Evolutionary conservation across 768 basidiomycete species (phyloP).

Genomic region (Neoboletus subvelutipes): DNA sequence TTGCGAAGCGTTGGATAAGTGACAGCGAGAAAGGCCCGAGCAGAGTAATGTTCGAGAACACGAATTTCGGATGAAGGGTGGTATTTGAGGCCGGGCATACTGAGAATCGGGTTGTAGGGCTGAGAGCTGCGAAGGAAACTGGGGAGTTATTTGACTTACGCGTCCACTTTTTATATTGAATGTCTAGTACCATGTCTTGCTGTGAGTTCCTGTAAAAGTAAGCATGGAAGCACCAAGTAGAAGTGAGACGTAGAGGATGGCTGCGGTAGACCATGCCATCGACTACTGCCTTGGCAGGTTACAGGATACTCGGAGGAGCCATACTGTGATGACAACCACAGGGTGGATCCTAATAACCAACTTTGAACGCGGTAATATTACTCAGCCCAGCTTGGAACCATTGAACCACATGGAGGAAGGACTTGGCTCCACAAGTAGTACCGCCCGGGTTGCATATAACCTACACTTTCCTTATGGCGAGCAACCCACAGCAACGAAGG

Average conservation of each 20-base stretch:
- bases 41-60: constrained; percentile 40
- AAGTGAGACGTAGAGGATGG: constrained; percentile 10
- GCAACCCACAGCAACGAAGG: neutral
- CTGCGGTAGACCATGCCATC: constrained; percentile 3
- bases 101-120: neutral
- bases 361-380: neutral
- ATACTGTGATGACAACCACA: constrained; percentile 12
- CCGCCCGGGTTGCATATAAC: neutral
- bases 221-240: constrained; percentile 12
- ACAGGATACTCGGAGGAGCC: constrained; percentile 1
- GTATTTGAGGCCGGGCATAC: constrained; percentile 33
- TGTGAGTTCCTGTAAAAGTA: constrained; percentile 22
- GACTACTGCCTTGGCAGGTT: neutral
- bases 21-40: constrained; percentile 41
- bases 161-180: constrained; percentile 11
- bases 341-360: constrained; percentile 17
- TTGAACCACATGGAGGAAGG: neutral
- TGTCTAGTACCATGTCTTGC: constrained; percentile 4
- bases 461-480: neutral
- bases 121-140: constrained; percentile 1
- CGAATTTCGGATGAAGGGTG: constrained; percentile 21
- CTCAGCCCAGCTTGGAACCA: neutral
- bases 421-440: neutral
- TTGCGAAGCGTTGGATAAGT: constrained; percentile 42
- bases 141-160: neutral